These are phyloP conservation scores for Solanum chmielewskii DNA, from an alignment of 257 asterid species.

Conservation along the genomic window DNA sequence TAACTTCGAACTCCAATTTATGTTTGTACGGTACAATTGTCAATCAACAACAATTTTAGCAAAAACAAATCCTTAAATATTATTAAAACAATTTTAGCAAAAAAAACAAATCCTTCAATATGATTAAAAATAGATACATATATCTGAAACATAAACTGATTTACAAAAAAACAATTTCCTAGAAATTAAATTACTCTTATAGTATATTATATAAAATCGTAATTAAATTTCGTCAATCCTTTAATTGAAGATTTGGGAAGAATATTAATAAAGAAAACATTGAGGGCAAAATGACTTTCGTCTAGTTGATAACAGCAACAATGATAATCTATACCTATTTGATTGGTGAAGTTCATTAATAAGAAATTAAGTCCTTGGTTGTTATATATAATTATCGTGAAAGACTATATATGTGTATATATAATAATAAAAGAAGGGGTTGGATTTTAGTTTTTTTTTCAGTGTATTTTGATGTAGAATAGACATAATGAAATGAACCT, in stretches of 20 bases:
- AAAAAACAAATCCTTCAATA: not conserved
- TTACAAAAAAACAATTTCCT: not conserved
- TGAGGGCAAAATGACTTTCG: not conserved
- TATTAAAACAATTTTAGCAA: not conserved
- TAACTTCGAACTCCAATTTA: not conserved
- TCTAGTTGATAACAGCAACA: not conserved
- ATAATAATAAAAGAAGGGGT: not conserved
- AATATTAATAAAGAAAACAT: not conserved
- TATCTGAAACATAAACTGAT: not conserved
- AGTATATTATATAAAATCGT: not conserved
- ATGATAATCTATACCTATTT: not conserved
- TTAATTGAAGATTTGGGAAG: not conserved
- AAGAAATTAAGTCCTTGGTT: not conserved
- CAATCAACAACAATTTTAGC: not conserved
- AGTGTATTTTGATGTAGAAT: not conserved
- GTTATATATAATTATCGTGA: too few species aligned
- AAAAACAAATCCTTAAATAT: not conserved
- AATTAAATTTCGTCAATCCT: not conserved
- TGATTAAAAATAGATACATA: not conserved
- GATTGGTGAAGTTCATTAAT: not conserved
- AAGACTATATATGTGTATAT: not conserved
- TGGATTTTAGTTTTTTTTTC: too few species aligned
- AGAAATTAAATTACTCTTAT: not conserved
- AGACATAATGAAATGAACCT: not conserved
- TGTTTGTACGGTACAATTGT: not conserved